Conservation (phyloP, 2,329 filamentous ascomycete genomes). For the Hypoxylon sp. region DNA sequence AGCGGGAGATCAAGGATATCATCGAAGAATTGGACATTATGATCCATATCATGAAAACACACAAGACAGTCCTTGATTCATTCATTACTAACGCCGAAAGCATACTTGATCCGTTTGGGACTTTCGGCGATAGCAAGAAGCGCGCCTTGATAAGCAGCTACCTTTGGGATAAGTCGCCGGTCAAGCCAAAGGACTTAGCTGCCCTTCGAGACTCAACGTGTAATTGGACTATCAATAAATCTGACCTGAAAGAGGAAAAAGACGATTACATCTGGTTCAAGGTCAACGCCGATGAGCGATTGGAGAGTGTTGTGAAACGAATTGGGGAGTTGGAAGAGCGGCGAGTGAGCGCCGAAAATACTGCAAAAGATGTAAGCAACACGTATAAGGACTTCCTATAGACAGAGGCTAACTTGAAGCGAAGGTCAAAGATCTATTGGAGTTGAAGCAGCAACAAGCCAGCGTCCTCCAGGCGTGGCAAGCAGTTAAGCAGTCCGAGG, state of each 20-base stretch:
- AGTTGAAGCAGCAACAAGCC: slow-evolving; percentile 57
- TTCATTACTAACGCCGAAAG: slow-evolving; percentile 41
- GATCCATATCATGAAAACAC: slow-evolving; percentile 50
- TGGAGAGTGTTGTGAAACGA: slow-evolving; percentile 40
- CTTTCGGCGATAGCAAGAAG: slow-evolving; percentile 24
- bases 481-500: slow-evolving; percentile 50
- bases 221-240: neutral
- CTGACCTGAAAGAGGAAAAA: slow-evolving; percentile 1
- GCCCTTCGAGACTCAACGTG: too few relatives aligned
- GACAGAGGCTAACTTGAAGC: slow-evolving; percentile 1
- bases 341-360: slow-evolving; percentile 45
- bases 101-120: slow-evolving; percentile 37
- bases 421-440: slow-evolving; percentile 52
- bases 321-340: slow-evolving; percentile 49
- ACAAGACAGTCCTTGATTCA: slow-evolving; percentile 45
- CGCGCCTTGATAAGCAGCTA: slow-evolving; percentile 5
- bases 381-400: neutral
- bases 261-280: slow-evolving; percentile 42
- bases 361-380: slow-evolving; percentile 46
- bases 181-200: neutral
- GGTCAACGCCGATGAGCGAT: slow-evolving; percentile 42
- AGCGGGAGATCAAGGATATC: slow-evolving; percentile 57
- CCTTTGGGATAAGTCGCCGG: neutral
- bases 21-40: slow-evolving; percentile 59
- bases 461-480: slow-evolving; percentile 55